Base-by-base conservation (phyloP, 2,329 filamentous ascomycete genomes). In the Mycosphaerella arachidis region DNA sequence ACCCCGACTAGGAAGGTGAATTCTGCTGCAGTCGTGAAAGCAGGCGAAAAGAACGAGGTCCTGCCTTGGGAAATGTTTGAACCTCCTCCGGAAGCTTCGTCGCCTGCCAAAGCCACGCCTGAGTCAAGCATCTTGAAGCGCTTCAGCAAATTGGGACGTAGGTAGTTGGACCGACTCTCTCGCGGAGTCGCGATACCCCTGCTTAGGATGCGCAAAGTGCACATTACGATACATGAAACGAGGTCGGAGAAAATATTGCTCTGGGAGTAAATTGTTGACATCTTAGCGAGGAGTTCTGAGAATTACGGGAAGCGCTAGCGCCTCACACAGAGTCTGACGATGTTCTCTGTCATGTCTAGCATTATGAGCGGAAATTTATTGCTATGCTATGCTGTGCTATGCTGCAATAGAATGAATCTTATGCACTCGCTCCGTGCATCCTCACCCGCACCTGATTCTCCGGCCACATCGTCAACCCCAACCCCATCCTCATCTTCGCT, bases 401-500 rank as follows among this genome's bases (percentile, higher is more conserved):
- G n/a, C n/a, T 7, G 18, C 13, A 2, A 43, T 35, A 35, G 31
- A 35, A 35, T 2, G 31, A 12, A 35, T 4, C 7, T 35, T 8
- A 35, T 9, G 4, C 16, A 4, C 40, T 53, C 37, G 52, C 52
- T 37, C 29, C 57, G 31, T 65, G 63, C n/a, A 70, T 56, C n/a
- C 67, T 57, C 16, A 71, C 64, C 24, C 55, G 58, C 31, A 68
- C 64, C 10, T 62, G 60, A 55, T 71, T 62, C 1, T 33, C 51
- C 4, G 67, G 67, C 61, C 58, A 69, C 65, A 70, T 67, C 1
- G 68, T 71, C 40, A 72, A 43, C 6, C 64, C 64, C 27, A 72
- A 40, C 10, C 53, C 45, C 57, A 71, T 69, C 18, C 18, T 58
- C 72, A 72, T 72, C 6, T 63, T 63, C n/a, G 67, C 63, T 63